Evolutionary conservation across 371 early-diverging fungal species (phyloP).

Genomic region (Mucor sp.): DNA sequence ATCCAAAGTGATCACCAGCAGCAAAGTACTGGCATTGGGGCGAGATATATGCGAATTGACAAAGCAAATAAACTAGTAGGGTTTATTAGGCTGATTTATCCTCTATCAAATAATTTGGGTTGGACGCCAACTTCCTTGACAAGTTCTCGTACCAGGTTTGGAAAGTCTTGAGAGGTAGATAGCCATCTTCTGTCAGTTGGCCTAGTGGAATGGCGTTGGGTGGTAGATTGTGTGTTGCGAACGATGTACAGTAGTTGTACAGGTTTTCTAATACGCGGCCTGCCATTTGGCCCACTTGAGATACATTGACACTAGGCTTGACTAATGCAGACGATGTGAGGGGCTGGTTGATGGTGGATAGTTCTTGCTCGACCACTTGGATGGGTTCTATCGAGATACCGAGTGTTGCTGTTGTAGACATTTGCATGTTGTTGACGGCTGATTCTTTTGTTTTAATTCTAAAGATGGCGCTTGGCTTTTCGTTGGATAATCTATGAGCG

Average conservation of each 20-base stretch:
- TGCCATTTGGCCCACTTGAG: conserved; percentile 42
- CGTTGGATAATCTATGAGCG: conserved; percentile 69
- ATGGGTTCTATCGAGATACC: conserved; percentile 92
- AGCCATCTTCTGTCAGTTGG: conserved; percentile 48
- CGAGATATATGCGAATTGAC: conserved; percentile 35
- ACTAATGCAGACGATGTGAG: conserved; percentile 18
- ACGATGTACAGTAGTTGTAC: conserved; percentile 82
- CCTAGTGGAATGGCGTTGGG: conserved; percentile 54
- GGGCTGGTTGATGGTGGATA: conserved; percentile 28
- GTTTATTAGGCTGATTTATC: conserved; percentile 25
- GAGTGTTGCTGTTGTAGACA: conserved; percentile 67
- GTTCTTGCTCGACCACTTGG: conserved; percentile 62
- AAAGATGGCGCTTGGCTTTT: conserved; percentile 77
- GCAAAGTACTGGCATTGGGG: conserved; percentile 27
- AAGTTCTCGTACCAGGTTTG: conserved; percentile 86
- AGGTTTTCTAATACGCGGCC: conserved; percentile 64
- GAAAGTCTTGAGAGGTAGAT: conserved; percentile 73
- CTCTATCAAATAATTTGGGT: conserved; percentile 50
- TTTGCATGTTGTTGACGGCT: conserved; percentile 13
- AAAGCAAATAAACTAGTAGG: conserved; percentile 11
- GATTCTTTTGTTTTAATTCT: conserved; percentile 40
- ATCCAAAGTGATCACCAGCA: conserved; percentile 19
- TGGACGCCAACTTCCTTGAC: conserved; percentile 58
- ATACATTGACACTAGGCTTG: conserved; percentile 31
- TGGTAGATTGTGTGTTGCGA: conserved; percentile 66